Percentiles rank a stretch among this genome's conserved stretches.
Evolutionary conservation across 192 early-diverging fungal species (phyloP).

Genomic region (Mortierella antarctica): DNA sequence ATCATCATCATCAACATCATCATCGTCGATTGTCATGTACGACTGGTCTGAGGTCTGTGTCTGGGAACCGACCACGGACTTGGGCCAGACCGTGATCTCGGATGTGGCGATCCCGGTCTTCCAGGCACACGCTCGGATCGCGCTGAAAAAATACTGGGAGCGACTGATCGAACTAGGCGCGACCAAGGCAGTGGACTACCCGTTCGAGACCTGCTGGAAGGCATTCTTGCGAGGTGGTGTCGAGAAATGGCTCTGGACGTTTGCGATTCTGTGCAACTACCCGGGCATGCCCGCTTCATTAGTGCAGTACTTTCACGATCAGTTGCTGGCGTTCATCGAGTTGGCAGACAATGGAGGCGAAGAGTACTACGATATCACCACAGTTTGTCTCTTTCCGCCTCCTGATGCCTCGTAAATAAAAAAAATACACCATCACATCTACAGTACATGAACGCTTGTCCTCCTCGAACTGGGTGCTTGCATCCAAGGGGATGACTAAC

Average conservation of each 20-base stretch:
- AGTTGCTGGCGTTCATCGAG: slow-evolving; percentile 35
- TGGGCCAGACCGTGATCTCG: slow-evolving; percentile 40
- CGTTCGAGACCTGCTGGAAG: slow-evolving; percentile 37
- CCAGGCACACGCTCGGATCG: slow-evolving; percentile 19
- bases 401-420: not conserved
- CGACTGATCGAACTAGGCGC: slow-evolving; percentile 18
- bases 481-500: too few relatives aligned
- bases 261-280: slow-evolving; percentile 28
- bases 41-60: slow-evolving; percentile 42
- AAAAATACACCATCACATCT: too few relatives aligned
- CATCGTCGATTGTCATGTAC: slow-evolving; percentile 13
- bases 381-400: slow-evolving; percentile 19
- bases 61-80: slow-evolving; percentile 44
- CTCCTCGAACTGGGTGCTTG: too few relatives aligned
- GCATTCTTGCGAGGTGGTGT: slow-evolving; percentile 29
- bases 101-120: slow-evolving; percentile 26
- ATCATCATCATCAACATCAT: slow-evolving; percentile 2
- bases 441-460: too few relatives aligned
- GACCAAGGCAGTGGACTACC: slow-evolving; percentile 14
- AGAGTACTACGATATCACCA: slow-evolving; percentile 25
- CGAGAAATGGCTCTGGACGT: slow-evolving; percentile 40
- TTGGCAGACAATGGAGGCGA: slow-evolving; percentile 20
- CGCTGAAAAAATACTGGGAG: slow-evolving; percentile 31
- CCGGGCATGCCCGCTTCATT: slow-evolving; percentile 27
- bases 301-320: slow-evolving; percentile 36